Evolutionary conservation across 192 early-diverging fungal species (phyloP), one percentile per base, ranked within the genome.

Genomic region (Kickxella alabastrina): DNA sequence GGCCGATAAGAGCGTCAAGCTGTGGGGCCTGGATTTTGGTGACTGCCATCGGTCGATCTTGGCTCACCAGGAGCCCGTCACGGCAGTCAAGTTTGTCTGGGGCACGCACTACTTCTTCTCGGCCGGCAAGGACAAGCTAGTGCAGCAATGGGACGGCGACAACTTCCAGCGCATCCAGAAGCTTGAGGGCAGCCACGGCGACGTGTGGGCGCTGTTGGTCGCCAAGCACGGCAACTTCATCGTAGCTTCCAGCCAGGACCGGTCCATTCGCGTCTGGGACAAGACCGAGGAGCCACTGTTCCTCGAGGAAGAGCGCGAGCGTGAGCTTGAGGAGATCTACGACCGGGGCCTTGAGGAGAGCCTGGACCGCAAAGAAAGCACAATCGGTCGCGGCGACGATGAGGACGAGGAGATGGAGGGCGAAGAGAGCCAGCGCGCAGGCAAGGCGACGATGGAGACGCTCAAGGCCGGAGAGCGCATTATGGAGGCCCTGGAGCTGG

Each of bases 11-110:
- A 93, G 91, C 45, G 83, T 99, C 40, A 99, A 99, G 74, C 78
- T 99, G 27, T 99, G 96, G 96, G 96, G 96, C 25, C 69, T 97
- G 52, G 96, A 99, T 78, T 99, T 99, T 79, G 96, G 96, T 42
- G 96, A 99, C 81, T 99, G 96, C 63, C 96, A 95, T 67, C 85
- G 86, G 61, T 92, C 90, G 36, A 57, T 99, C 39, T 81, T 92
- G 54, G 94, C 92, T 14, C 96, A 99, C 80, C 85, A 92, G 59
- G 94, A 97, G 61, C 81, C 83, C 39, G 87, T 98, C 36, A 97
- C 93, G 76, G 70, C 75, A 10, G 82, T 89, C 25, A 84, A 85
- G 47, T 98, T 92, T 76, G 92, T 96, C 4, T 90, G 84, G 77
- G 89, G 91, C 22, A 97, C 94, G 6, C 93, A 98, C 78, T 95